Conservation (phyloP, 148 eudicot species). For the Fagopyrum tataricum region DNA sequence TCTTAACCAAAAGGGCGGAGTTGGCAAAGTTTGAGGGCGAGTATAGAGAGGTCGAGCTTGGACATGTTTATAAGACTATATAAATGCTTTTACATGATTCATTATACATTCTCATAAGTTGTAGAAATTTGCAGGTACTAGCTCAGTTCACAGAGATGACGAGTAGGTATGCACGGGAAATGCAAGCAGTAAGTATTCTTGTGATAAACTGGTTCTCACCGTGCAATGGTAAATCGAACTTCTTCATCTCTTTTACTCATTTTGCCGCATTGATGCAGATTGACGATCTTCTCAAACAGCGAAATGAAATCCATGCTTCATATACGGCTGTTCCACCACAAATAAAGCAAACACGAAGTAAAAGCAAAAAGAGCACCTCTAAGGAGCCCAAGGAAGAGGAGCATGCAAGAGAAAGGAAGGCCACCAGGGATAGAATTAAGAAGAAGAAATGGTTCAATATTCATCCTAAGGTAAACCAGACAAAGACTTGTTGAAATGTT, state of each 20-base stretch:
- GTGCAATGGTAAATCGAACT: neutral
- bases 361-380: constrained; percentile 44
- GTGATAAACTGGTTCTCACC: neutral
- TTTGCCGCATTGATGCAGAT: constrained; percentile 40
- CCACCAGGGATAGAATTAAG: constrained; percentile 58
- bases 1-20: constrained; percentile 77
- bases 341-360: constrained; percentile 55
- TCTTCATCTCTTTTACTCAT: neutral
- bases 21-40: constrained; percentile 85
- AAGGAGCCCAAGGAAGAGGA: constrained; percentile 62
- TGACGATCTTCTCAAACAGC: constrained; percentile 70
- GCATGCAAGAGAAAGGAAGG: constrained; percentile 43
- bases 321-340: constrained; percentile 57
- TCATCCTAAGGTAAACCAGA: constrained; percentile 58
- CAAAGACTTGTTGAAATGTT: constrained; percentile 51
- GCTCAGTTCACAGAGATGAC: constrained; percentile 92
- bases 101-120: constrained; percentile 8
- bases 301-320: constrained; percentile 77
- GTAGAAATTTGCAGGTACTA: constrained; percentile 46
- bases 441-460: constrained; percentile 86
- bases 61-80: neutral
- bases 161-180: constrained; percentile 77
- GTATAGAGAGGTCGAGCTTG: constrained; percentile 62
- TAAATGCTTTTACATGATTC: constrained; percentile 10
- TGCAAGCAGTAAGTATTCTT: constrained; percentile 62